These are phyloP conservation scores for Neurospora sp. DNA, from an alignment of 495 filamentous ascomycete genomes.

Conservation along the genomic window DNA sequence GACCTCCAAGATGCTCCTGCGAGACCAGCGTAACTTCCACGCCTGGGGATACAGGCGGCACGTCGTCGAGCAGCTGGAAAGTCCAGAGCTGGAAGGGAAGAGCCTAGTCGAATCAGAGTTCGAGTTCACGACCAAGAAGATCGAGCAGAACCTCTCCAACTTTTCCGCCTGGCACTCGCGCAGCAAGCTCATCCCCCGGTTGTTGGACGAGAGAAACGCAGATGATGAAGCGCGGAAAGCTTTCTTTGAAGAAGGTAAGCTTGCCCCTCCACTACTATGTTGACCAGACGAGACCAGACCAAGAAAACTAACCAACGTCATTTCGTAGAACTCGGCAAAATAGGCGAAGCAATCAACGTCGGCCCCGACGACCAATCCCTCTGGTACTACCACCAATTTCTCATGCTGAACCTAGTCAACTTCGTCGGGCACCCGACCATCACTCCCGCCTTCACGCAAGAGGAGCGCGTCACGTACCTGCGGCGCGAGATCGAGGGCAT, in stretches of 20 bases:
- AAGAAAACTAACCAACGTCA: background rate
- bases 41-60: constrained; percentile 87
- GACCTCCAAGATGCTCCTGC: constrained; percentile 72
- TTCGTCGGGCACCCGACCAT: constrained; percentile 41
- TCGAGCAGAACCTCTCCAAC: constrained; percentile 72
- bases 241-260: constrained; percentile 64
- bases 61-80: constrained; percentile 61
- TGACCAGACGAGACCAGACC: background rate
- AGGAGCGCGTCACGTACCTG: constrained; percentile 58
- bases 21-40: constrained; percentile 90
- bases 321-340: constrained; percentile 56
- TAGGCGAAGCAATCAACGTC: constrained; percentile 66
- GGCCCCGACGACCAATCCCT: constrained; percentile 87
- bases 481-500: constrained; percentile 56
- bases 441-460: constrained; percentile 46
- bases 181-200: constrained; percentile 64
- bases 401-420: constrained; percentile 52
- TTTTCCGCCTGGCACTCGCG: constrained; percentile 96
- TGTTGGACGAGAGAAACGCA: constrained; percentile 60
- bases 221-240: constrained; percentile 48
- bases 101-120: constrained; percentile 74
- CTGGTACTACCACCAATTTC: constrained; percentile 90
- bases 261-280: background rate
- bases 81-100: constrained; percentile 33
- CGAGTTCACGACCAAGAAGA: constrained; percentile 81